These are phyloP conservation scores for Saccharomycopsis javanensis DNA, from an alignment of 805 yeast genomes.

Conservation along the genomic window DNA sequence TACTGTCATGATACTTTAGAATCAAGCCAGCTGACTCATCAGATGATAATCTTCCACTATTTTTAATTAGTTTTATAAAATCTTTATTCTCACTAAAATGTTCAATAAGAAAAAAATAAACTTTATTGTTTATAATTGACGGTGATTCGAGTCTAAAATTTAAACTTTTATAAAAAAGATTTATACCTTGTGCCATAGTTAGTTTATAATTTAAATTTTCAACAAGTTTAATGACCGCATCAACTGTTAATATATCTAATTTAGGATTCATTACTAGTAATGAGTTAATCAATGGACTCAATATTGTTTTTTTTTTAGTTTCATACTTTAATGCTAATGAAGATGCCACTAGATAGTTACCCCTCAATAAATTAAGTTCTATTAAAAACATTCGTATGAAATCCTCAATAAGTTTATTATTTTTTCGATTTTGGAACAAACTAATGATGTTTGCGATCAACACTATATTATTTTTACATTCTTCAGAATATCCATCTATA, in stretches of 20 bases:
- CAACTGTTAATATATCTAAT: slow-evolving; percentile 6
- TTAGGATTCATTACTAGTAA: slow-evolving; percentile 3
- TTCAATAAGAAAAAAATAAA: slow-evolving; percentile 1
- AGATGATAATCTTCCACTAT: background rate
- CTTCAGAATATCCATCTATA: background rate
- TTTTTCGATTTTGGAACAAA: background rate
- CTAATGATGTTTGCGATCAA: background rate
- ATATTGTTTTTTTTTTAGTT: background rate
- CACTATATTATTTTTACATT: background rate
- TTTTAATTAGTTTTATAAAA: background rate
- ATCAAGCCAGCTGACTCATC: background rate
- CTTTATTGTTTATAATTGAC: slow-evolving; percentile 2
- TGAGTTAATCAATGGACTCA: slow-evolving; percentile 1
- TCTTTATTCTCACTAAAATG: background rate
- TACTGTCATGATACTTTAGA: background rate
- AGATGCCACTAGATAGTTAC: background rate
- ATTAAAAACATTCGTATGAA: background rate
- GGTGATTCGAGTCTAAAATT: background rate
- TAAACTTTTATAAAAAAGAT: slow-evolving; percentile 7
- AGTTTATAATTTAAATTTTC: background rate
- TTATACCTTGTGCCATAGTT: slow-evolving; percentile 3
- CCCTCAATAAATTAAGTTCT: background rate
- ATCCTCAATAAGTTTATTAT: background rate
- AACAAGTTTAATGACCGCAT: slow-evolving; percentile 8
- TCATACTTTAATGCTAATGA: background rate